These are phyloP conservation scores for Penicillium sclerotiorum DNA, from an alignment of 2,329 filamentous ascomycete species.

Conservation along the genomic window DNA sequence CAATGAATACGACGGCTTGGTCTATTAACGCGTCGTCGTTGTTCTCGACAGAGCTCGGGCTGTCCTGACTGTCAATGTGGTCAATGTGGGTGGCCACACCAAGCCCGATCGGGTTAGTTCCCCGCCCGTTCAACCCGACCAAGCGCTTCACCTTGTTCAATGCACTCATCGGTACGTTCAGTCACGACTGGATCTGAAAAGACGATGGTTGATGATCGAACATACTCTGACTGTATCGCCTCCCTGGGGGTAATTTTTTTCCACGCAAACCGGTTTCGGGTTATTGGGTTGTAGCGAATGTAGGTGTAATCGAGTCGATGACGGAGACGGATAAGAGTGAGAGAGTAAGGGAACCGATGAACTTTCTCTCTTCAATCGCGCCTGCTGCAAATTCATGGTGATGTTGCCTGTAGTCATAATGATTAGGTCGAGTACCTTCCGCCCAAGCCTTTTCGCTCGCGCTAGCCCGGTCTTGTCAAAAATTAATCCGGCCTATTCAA, in stretches of 20 bases:
- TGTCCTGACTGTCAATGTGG: constrained; percentile 9
- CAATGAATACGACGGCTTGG: constrained; percentile 6
- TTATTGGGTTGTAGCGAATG: no score
- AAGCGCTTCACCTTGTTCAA: constrained; percentile 23
- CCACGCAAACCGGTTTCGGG: not conserved
- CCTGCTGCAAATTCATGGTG: constrained; percentile 11
- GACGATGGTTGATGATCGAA: not conserved
- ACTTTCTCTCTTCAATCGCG: constrained; percentile 10
- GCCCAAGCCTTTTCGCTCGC: not conserved
- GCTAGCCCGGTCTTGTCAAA: constrained; percentile 3
- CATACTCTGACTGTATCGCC: not conserved
- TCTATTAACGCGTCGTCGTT: constrained; percentile 1
- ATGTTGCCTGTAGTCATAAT: constrained; percentile 2
- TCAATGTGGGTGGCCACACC: constrained; percentile 7
- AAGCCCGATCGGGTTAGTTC: constrained; percentile 19
- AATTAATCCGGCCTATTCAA: not conserved
- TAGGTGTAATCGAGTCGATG: constrained; percentile 24
- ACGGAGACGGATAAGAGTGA: constrained; percentile 11
- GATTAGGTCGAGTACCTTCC: constrained; percentile 1
- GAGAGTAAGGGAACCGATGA: constrained; percentile 7
- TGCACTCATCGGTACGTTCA: constrained; percentile 14
- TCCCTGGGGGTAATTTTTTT: not conserved
- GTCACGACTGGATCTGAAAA: not conserved
- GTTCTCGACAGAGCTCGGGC: constrained; percentile 4
- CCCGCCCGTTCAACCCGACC: constrained; percentile 20